Base-by-base conservation (phyloP, 495 filamentous ascomycete genomes). In the Penicillium ochrochloron region DNA sequence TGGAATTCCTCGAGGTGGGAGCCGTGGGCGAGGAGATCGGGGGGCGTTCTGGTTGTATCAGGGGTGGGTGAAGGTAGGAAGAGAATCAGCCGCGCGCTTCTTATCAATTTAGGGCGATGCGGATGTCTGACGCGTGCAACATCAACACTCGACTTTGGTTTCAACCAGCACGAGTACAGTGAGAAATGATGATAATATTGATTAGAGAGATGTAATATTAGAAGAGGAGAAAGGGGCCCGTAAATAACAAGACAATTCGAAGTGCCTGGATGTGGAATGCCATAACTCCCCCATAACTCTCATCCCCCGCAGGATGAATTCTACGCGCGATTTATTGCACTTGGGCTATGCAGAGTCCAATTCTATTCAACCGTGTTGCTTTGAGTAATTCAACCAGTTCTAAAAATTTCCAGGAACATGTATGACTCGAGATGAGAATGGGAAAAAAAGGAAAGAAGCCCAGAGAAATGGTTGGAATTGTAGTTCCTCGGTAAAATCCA, bases 71-170 rank as follows among this genome's bases (percentile, higher is more conserved):
- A 42, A 61, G 58, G 68, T 66, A 64, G 66, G 65, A 70, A 39
- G 71, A 70, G 72, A 63, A 72, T 66, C 66, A 69, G 61, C 71
- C 71, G 71, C 71, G 71, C 69, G 69, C 64, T 65, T 74, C 69
- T 70, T 74, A 74, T 74, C 71, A 70, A 69, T 68, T 70, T 70
- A 64, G 69, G 71, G 65, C 61, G 71, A 70, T 61, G 59, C 52
- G 60, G 65, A 68, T 63, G 65, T 66, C 71, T 72, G 69, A 74
- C 71, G 71, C 71, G 71, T 72, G 71, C 71, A 70, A 74, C 71
- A 67, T 57, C 70, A 72, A 73, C 69, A 63, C 62, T 58, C 52
- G 56, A 23, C 29, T 42, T 35, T 35, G 57, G 23, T 34, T 34
- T 37, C 57, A 51, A 48, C 42, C 19, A 50, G 39, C 35, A 54